A percentile compares a stretch with the other conserved stretches of the same genome.
Evolutionary conservation across 2,329 filamentous ascomycete species (phyloP).

Genomic region (Fusarium setosum): DNA sequence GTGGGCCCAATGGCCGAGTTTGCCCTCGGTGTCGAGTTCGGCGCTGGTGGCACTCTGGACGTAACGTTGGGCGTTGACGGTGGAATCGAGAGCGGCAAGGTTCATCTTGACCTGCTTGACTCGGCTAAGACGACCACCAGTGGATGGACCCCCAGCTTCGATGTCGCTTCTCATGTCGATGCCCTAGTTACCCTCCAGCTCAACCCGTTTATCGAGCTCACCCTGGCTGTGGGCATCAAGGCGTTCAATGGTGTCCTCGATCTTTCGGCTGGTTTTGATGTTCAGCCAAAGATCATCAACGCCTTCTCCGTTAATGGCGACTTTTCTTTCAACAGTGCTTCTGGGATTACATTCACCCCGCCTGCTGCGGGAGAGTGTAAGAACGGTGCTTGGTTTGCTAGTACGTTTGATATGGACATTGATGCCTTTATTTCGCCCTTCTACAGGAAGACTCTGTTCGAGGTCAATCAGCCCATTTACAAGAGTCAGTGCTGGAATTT

Average conservation of each 20-base stretch:
- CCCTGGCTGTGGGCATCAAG: not conserved
- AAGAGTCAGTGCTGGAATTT: not conserved
- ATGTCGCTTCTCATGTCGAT: not conserved
- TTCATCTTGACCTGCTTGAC: not conserved
- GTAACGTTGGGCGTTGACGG: not conserved
- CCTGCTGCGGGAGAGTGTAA: not conserved
- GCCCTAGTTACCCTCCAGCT: not conserved
- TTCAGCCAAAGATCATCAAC: not conserved
- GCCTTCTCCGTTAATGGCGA: not conserved
- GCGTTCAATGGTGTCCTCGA: not conserved
- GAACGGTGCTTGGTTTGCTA: not conserved
- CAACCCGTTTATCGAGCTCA: not conserved
- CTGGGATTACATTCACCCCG: not conserved
- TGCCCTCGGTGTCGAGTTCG: not conserved
- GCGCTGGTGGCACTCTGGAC: not conserved
- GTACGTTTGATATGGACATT: not conserved
- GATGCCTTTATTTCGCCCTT: not conserved
- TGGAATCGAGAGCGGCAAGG: not conserved
- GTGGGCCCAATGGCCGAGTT: slow-evolving; percentile 1
- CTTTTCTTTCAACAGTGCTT: not conserved
- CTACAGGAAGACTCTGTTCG: not conserved
- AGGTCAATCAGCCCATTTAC: not conserved
- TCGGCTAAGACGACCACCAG: not conserved
- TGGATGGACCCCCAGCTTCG: not conserved
- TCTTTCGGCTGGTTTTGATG: not conserved